Evolutionary conservation across 805 yeast genomes (phyloP), one percentile per base, ranked within the genome.

Genomic region (Cyberlindnera subsufficiens): DNA sequence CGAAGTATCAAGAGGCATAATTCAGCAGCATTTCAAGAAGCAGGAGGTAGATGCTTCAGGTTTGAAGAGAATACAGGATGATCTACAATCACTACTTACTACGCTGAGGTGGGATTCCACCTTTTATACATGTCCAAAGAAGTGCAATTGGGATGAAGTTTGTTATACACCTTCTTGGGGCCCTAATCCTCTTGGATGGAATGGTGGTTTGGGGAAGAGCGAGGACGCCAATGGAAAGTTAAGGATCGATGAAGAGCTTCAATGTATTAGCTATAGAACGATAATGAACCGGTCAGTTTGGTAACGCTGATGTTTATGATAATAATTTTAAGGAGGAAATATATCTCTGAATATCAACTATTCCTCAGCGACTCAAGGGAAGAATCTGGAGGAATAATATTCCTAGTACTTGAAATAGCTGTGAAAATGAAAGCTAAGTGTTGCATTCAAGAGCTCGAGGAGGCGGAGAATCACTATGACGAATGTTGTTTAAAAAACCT

Each of bases 121-220:
- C 0, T 66, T 65, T 44, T 71, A 68, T 43, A 48, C 61, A 35
- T 77, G 82, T 54, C 50, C 65, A 0, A 40, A 53, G 3, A 56
- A 52, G 4, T 78, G 84, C 56, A 61, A 50, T 0, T 57, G 61
- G 59, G 70, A 74, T 49, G 78, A 75, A 48, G 53, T 75, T 3
- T 79, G 84, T 49, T 77, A 67, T 42, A 68, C 76, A 14, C 83
- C 83, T 2, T 71, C 80, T 0, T 77, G 83, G 83, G 84, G 72
- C 0, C 83, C 82, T 3, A 61, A 72, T 0, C 80, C 80, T 4
- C 35, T 75, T 19, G 73, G 75, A 1, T 68, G 75, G 71, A 64
- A 46, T 17, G 49, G 48, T 14, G n/a, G 25, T 0, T 58, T 63
- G 14, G 61, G 60, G 6, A 56, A 51, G 2, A 45, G 42, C 13